Conservation (phyloP, 2,329 filamentous ascomycete species). For the Zymoseptoria tritici region DNA sequence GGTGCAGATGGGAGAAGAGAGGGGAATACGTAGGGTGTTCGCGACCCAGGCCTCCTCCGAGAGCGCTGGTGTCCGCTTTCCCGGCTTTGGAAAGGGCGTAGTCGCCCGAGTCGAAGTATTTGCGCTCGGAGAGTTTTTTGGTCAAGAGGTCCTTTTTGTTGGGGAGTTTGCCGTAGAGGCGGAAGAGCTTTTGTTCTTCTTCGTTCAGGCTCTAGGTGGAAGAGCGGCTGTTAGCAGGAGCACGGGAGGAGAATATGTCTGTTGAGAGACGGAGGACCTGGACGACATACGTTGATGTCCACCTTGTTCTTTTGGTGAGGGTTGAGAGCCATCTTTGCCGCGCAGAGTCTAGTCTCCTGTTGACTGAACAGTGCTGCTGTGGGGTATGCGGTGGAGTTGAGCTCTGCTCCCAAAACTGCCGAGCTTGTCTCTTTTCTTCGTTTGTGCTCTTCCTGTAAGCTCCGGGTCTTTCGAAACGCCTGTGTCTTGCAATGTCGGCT, state of each 20-base stretch:
- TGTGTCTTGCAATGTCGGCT: neutral
- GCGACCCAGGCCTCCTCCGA: constrained; percentile 81
- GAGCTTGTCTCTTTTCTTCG: neutral
- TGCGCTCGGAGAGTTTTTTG: constrained; percentile 98
- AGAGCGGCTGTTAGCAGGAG: too few species aligned
- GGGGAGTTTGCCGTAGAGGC: constrained; percentile 94
- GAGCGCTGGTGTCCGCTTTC: constrained; percentile 75
- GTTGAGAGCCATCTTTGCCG: constrained; percentile 52
- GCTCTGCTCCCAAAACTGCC: neutral
- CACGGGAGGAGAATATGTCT: too few species aligned
- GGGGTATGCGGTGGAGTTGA: neutral
- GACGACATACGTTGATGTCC: constrained; percentile 71
- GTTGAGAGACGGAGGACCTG: too few species aligned
- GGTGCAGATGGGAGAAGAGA: constrained; percentile 22
- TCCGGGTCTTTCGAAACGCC: neutral
- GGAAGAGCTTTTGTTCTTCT: constrained; percentile 93
- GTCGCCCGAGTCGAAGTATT: constrained; percentile 93
- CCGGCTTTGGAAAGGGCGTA: constrained; percentile 93
- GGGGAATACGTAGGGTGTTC: constrained; percentile 70
- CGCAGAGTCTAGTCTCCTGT: neutral
- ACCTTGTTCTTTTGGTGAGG: constrained; percentile 98
- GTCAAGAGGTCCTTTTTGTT: constrained; percentile 93
- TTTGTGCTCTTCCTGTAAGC: neutral
- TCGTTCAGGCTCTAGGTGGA: constrained; percentile 46
- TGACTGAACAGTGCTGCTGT: neutral